Evolutionary conservation across 73 alveolate genomes (phyloP), one percentile per base, ranked within the genome.

Genomic region (Paramecium primaurelia): DNA sequence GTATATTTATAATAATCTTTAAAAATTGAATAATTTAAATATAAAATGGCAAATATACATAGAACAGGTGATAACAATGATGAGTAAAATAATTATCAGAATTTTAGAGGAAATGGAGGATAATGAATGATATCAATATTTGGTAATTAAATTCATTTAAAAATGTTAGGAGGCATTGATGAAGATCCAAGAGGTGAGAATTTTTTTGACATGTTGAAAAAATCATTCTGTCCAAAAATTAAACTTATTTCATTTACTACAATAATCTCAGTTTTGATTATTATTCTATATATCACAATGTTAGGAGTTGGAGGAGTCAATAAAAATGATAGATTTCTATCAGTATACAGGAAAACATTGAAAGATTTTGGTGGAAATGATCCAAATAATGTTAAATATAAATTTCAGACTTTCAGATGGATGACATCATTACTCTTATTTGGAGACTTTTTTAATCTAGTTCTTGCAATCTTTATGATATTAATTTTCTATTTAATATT

Each of bases 171-270:
- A 16, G 69, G 32, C 7, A 68, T 34, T 0, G 47, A 28, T 68
- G 26, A 22, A 68, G 59, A 75, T n/a, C 88, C 88, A 36, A 75
- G 88, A 75, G 59, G 59, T 75, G 88, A 75, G 42, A 75, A 75
- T 75, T 75, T 75, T 75, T 75, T 22, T 26, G 49, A 37, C 9
- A 75, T 75, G 88, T 32, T 75, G 16, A 34, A 75, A 40, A 34
- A 30, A n/a, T 75, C 88, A 34, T 75, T 75, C 42, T 75, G 88
- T 40, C 88, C 88, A n/a, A 75, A 38, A 75, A 7, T 75, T 75
- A 40, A 22, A 36, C n/a, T 75, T 12, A 37, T 75, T 37, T 75
- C 88, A 9, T 75, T 75, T 37, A 36, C 88, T 0, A 37, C 88
- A 34, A 32, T 75, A 37, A 25, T 75, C 32, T 16, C 38, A 14